phyloP scores from a whole-genome alignment of 495 filamentous ascomycete genomes.

The Apiosordaria backusii region DNA sequence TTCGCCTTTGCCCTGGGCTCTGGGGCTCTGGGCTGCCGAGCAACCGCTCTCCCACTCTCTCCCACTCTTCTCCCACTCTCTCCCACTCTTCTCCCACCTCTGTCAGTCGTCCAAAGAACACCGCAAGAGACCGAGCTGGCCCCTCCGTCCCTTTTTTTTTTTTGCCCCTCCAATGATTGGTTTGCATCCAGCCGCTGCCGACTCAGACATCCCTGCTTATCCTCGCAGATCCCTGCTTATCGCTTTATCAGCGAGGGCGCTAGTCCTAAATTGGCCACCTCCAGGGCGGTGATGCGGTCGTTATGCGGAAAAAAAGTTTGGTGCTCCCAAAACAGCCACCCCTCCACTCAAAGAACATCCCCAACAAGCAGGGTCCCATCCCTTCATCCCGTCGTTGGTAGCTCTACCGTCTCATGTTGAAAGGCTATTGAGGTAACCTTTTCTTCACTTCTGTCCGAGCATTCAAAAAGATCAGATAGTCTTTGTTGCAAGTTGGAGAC shows the following conservation, averaged over 20 bases:
- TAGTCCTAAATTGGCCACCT: conserved; percentile 18
- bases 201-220: conserved; percentile 23
- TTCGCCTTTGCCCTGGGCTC: conserved; percentile 11
- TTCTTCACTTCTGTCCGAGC: background rate
- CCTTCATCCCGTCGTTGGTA: background rate
- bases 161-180: conserved; percentile 29
- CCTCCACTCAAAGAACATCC: background rate
- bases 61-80: background rate
- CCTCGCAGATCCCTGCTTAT: conserved; percentile 31
- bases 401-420: background rate
- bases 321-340: conserved; percentile 1
- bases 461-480: background rate
- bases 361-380: background rate
- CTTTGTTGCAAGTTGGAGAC: background rate
- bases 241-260: conserved; percentile 23
- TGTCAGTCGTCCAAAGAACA: conserved; percentile 2
- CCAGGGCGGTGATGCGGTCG: conserved; percentile 29
- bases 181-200: conserved; percentile 14
- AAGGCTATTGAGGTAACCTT: background rate
- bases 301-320: conserved; percentile 18
- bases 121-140: no score
- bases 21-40: background rate
- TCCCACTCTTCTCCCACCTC: no score
- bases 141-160: conserved; percentile 12
- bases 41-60: background rate